Evolutionary conservation across 805 yeast genomes (phyloP).

Genomic region (Starmerella scarabaei): DNA sequence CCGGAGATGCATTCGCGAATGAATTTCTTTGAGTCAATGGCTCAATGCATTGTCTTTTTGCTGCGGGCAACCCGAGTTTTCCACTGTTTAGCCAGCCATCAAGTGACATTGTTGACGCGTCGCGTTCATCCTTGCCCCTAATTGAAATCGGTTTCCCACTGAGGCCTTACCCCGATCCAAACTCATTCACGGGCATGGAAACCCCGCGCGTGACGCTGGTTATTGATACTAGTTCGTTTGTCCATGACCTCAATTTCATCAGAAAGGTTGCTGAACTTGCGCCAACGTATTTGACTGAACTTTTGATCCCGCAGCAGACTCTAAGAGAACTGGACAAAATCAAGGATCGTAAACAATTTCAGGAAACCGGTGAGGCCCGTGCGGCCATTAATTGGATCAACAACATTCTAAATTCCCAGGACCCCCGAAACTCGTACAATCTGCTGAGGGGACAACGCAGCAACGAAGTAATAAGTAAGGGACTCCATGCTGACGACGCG

Average conservation of each 20-base stretch:
- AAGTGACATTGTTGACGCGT: no score
- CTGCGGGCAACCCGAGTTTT: no score
- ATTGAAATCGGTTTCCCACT: no score
- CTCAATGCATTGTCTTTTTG: no score
- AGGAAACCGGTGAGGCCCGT: conserved; percentile 8
- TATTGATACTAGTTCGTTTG: conserved; percentile 14
- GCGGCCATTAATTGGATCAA: conserved; percentile 15
- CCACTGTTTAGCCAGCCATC: no score
- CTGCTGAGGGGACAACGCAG: conserved; percentile 14
- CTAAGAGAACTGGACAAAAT: conserved; percentile 15
- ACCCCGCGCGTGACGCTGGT: conserved; percentile 9
- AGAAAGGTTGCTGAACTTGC: conserved; percentile 1
- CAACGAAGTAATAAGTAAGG: conserved; percentile 1
- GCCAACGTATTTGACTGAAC: conserved; percentile 1
- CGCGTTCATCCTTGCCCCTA: no score
- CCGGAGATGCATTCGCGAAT: no score
- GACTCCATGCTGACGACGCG: conserved; percentile 9
- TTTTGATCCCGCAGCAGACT: conserved; percentile 11
- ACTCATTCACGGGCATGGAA: no score
- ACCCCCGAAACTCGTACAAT: neutral
- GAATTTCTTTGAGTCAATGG: no score
- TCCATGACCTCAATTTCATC: conserved; percentile 3
- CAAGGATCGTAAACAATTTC: conserved; percentile 7
- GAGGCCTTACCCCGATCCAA: no score
- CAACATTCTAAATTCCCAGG: conserved; percentile 1